A percentile compares a stretch with the other conserved stretches of the same genome.
phyloP scores from a whole-genome alignment of 2,329 filamentous ascomycete species.

The Saccharata proteae region DNA sequence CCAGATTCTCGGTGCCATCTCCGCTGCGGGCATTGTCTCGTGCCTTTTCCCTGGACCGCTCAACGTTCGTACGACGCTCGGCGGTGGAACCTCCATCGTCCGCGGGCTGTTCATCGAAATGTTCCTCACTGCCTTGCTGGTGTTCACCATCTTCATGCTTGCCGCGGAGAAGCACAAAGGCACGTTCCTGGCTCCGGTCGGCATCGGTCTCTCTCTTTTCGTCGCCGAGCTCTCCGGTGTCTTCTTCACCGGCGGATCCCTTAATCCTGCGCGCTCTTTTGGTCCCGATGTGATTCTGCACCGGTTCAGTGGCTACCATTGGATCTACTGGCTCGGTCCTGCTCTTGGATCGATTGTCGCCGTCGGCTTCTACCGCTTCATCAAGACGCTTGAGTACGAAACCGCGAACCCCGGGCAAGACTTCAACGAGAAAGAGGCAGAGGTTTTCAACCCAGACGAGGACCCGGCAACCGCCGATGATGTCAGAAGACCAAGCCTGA shows the following conservation, averaged over 20 bases:
- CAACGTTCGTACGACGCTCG: slow-evolving; percentile 33
- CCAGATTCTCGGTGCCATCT: slow-evolving; percentile 34
- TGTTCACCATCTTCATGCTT: slow-evolving; percentile 38
- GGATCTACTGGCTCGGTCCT: slow-evolving; percentile 42
- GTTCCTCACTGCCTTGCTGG: slow-evolving; percentile 37
- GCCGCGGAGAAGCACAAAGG: slow-evolving; percentile 29
- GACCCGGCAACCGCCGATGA: slow-evolving; percentile 13
- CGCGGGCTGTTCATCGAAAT: slow-evolving; percentile 39
- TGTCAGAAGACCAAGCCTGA: too few species aligned
- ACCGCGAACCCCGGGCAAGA: slow-evolving; percentile 38
- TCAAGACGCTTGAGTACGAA: slow-evolving; percentile 39
- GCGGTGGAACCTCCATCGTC: slow-evolving; percentile 27
- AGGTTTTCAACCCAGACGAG: slow-evolving; percentile 23
- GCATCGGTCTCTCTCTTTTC: slow-evolving; percentile 34
- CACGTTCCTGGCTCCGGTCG: slow-evolving; percentile 28
- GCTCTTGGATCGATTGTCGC: slow-evolving; percentile 33
- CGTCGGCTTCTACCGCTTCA: slow-evolving; percentile 36
- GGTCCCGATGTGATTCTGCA: slow-evolving; percentile 33
- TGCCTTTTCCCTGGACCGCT: slow-evolving; percentile 34
- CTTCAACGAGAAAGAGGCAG: slow-evolving; percentile 31
- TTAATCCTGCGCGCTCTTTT: slow-evolving; percentile 39
- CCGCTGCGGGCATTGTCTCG: slow-evolving; percentile 32
- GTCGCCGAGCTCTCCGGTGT: slow-evolving; percentile 35
- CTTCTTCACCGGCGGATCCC: slow-evolving; percentile 34
- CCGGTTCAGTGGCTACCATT: slow-evolving; percentile 33